These are phyloP conservation scores for Millerozyma miso DNA, from an alignment of 805 yeast genomes.

Conservation along the genomic window DNA sequence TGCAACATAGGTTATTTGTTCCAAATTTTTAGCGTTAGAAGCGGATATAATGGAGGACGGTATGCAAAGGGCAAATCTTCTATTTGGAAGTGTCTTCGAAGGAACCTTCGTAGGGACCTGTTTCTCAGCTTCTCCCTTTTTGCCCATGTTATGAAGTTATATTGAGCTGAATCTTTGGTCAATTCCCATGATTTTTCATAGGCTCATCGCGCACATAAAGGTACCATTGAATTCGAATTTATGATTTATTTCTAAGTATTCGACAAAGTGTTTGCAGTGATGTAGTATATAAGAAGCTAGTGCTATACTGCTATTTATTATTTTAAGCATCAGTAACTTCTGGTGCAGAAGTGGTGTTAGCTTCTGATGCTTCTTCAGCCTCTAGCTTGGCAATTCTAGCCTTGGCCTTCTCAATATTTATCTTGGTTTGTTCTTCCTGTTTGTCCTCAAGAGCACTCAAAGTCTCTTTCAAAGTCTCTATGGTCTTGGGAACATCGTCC, in stretches of 20 bases:
- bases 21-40: slow-evolving; percentile 57
- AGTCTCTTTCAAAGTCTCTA: slow-evolving; percentile 68
- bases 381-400: slow-evolving; percentile 69
- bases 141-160: slow-evolving; percentile 12
- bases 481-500: slow-evolving; percentile 64
- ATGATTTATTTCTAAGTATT: neutral
- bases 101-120: slow-evolving; percentile 27
- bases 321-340: slow-evolving; percentile 8
- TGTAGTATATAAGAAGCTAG: neutral
- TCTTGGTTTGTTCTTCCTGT: slow-evolving; percentile 78
- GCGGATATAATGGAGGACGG: slow-evolving; percentile 62
- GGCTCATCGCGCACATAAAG: neutral
- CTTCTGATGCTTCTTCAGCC: slow-evolving; percentile 36
- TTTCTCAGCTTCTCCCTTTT: slow-evolving; percentile 15
- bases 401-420: slow-evolving; percentile 71
- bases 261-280: neutral
- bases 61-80: slow-evolving; percentile 58
- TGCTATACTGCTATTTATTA: neutral
- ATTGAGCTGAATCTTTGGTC: neutral
- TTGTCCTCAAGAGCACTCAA: slow-evolving; percentile 60
- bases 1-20: slow-evolving; percentile 68
- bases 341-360: slow-evolving; percentile 18
- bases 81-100: slow-evolving; percentile 16
- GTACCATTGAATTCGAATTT: neutral
- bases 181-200: neutral